Percentiles rank a stretch among this genome's conserved stretches.
These are phyloP conservation scores for Teunomyces cretensis DNA, from an alignment of 805 yeast genomes.

Conservation along the genomic window DNA sequence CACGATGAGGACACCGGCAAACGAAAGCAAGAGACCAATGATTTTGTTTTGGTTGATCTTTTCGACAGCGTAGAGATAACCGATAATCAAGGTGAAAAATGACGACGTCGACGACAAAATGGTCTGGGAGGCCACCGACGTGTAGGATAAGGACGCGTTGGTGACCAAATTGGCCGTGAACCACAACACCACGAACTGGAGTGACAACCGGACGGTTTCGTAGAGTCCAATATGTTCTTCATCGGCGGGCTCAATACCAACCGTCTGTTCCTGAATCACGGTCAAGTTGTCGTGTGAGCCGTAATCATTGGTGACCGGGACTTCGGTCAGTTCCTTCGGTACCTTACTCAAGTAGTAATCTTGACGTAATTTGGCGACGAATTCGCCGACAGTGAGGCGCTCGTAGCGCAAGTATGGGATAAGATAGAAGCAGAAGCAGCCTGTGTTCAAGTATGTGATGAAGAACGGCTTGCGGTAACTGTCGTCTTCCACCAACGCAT, in stretches of 20 bases:
- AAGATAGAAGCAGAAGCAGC: constrained; percentile 76
- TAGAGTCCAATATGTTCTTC: constrained; percentile 35
- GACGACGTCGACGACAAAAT: constrained; percentile 90
- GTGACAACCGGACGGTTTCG: constrained; percentile 73
- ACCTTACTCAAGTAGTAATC: constrained; percentile 17
- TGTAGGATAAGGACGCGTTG: constrained; percentile 82
- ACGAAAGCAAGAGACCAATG: constrained; percentile 66
- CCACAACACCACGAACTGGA: constrained; percentile 87
- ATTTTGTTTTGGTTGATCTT: constrained; percentile 62
- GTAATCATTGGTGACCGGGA: constrained; percentile 25
- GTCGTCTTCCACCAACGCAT: constrained; percentile 66
- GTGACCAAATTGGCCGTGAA: constrained; percentile 85
- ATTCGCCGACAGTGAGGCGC: constrained; percentile 19
- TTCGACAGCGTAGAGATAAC: constrained; percentile 72
- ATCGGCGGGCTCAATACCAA: background rate
- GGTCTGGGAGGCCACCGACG: constrained; percentile 93
- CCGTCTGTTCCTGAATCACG: constrained; percentile 7
- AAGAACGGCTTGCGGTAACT: constrained; percentile 85
- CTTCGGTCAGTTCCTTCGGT: constrained; percentile 13
- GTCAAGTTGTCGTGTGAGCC: constrained; percentile 23
- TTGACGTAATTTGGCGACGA: constrained; percentile 18
- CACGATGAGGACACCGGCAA: constrained; percentile 77
- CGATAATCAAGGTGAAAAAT: constrained; percentile 85
- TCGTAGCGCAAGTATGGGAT: constrained; percentile 52
- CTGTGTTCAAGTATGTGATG: constrained; percentile 88